Evolutionary conservation across 768 basidiomycete genomes (phyloP), one percentile per base, ranked within the genome.

Genomic region (Chlorophyllum brunneum): DNA sequence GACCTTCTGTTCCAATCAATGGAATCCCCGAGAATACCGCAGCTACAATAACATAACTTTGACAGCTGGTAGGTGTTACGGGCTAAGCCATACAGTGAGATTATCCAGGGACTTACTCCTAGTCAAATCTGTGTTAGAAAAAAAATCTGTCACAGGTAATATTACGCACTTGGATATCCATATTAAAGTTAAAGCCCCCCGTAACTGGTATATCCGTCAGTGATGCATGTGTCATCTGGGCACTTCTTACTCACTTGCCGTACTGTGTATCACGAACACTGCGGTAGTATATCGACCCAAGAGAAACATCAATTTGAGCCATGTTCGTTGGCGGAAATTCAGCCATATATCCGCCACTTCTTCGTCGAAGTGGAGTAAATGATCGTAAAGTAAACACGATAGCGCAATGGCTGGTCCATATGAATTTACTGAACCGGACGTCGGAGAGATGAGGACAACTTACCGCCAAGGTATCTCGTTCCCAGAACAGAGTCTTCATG

Each of bases 1-100:
- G 9, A 38, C 47, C 47, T 30, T 48, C 47, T n/a, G 47, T 48
- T 27, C 47, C 37, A 27, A 48, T 37, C 24, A 29, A 31, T 22
- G 47, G 24, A 27, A 29, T 15, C n/a, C 27, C 13, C 8, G 23
- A 37, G 4, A 48, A 13, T 13, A 48, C 2, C 3, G 26, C 15
- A n/a, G 5, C 9, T 4, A 27, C 23, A 27, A 48, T 27, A 6
- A 39, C 7, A 16, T n/a, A 48, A 23, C 22, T 20, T 48, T 29
- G 16, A 11, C 47, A 48, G 10, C 47, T 48, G n/a, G 7, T 18
- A 9, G 11, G 8, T 5, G 16, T 11, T 36, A 26, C n/a, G 24
- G 16, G 36, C 22, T 8, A 26, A 16, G 15, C n/a, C n/a, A n/a
- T n/a, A n/a, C 13, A 18, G 15, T 34, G 15, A 4, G n/a, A 23